These are phyloP conservation scores for Penicillium brasilianum DNA, from an alignment of 2,329 filamentous ascomycete species.

Conservation along the genomic window DNA sequence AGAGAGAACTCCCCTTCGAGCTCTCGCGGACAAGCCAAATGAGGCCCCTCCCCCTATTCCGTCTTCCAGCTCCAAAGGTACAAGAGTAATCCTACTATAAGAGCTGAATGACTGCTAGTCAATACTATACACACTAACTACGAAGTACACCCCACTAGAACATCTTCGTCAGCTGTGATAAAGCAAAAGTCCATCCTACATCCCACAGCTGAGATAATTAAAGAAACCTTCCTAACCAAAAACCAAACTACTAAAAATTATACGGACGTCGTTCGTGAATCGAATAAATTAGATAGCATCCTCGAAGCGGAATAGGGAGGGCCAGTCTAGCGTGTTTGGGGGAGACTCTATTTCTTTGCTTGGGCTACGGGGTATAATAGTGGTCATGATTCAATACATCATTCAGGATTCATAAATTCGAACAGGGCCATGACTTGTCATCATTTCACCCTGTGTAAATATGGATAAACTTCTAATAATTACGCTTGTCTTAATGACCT, in stretches of 20 bases:
- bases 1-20: not conserved
- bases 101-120: conserved; percentile 6
- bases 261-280: conserved; percentile 3
- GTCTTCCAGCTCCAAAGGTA: not conserved
- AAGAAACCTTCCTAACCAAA: not conserved
- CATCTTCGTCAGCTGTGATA: too few species aligned
- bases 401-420: too few species aligned
- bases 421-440: too few species aligned
- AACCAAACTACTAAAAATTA: conserved; percentile 22
- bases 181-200: not conserved
- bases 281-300: conserved; percentile 23
- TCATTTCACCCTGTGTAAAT: too few species aligned
- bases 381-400: too few species aligned
- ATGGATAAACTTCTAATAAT: too few species aligned
- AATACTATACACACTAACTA: not conserved
- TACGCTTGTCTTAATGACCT: too few species aligned
- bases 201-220: conserved; percentile 8
- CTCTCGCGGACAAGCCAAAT: conserved; percentile 3
- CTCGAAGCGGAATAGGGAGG: conserved; percentile 20
- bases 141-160: too few species aligned
- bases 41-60: conserved; percentile 7
- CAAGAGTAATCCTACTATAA: not conserved
- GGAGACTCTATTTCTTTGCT: conserved; percentile 17
- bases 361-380: too few species aligned
- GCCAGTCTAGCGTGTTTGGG: conserved; percentile 30